These are phyloP conservation scores for Ambispora gerdemannii DNA, from an alignment of 192 early-diverging fungal genomes.

Conservation along the genomic window DNA sequence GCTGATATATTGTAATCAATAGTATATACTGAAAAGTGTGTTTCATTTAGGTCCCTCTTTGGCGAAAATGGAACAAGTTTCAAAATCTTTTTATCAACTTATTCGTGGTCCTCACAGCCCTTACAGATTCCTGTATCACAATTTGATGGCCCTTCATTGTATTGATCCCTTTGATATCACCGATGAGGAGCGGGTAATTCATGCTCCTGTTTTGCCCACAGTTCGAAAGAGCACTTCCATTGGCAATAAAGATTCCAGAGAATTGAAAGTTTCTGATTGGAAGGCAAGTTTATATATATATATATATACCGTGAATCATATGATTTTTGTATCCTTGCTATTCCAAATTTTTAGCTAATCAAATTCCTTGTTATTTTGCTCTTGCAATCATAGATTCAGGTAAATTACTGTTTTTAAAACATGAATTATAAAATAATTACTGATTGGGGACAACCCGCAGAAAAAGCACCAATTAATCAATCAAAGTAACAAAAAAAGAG, in stretches of 20 bases:
- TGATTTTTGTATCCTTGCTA: background rate
- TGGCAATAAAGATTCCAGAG: conserved; percentile 1
- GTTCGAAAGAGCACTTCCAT: background rate
- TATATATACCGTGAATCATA: background rate
- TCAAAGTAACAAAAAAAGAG: too few relatives aligned
- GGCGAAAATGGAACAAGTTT: conserved; percentile 22
- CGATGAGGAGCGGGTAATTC: background rate
- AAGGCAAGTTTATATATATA: background rate
- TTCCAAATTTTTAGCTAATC: too few relatives aligned
- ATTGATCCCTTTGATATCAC: background rate
- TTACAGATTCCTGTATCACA: conserved; percentile 25
- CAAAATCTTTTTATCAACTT: conserved; percentile 5
- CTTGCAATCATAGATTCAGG: conserved; percentile 10
- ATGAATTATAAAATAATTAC: too few relatives aligned
- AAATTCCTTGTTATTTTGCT: background rate
- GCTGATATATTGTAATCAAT: too few relatives aligned
- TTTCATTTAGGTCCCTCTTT: conserved; percentile 13
- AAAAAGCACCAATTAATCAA: too few relatives aligned
- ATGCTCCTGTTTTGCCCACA: conserved; percentile 25
- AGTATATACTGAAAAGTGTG: too few relatives aligned
- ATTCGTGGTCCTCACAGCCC: conserved; percentile 29
- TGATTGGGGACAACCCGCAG: too few relatives aligned
- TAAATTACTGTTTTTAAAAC: background rate
- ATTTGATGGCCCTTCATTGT: conserved; percentile 5
- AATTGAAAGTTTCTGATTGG: conserved; percentile 30